Evolutionary conservation across 1,284 basidiomycete species (phyloP).

Genomic region (Microbotryum scabiosae): DNA sequence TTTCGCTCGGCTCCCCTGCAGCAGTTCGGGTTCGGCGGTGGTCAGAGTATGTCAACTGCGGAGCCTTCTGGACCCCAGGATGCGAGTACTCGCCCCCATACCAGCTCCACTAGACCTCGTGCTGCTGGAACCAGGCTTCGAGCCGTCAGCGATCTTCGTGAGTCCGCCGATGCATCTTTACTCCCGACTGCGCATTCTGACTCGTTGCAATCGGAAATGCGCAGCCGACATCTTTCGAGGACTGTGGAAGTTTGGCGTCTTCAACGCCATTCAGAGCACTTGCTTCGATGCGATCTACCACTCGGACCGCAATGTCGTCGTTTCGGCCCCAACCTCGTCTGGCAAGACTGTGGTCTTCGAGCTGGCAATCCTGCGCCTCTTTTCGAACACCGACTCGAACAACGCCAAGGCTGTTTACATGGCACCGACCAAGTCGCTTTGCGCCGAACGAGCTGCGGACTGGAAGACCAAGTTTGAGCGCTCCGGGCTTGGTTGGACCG

Average conservation of each 20-base stretch:
- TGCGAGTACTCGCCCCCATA: too few relatives aligned
- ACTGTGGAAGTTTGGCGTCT: constrained; percentile 76
- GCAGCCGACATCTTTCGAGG: constrained; percentile 69
- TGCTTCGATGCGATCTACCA: constrained; percentile 67
- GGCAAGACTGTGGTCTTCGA: constrained; percentile 88
- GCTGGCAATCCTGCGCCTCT: constrained; percentile 71
- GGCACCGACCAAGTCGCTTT: constrained; percentile 54
- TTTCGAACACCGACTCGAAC: constrained; percentile 45
- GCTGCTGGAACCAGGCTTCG: constrained; percentile 8
- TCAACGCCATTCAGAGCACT: constrained; percentile 80
- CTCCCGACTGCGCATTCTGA: too few relatives aligned
- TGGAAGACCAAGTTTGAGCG: constrained; percentile 72
- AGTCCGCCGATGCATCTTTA: background rate
- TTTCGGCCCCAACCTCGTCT: constrained; percentile 74
- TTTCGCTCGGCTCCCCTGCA: too few relatives aligned
- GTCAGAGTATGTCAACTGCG: background rate
- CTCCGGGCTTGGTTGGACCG: constrained; percentile 51
- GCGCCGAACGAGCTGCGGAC: constrained; percentile 71
- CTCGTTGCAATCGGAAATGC: background rate
- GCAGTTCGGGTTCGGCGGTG: too few relatives aligned
- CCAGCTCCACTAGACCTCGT: too few relatives aligned
- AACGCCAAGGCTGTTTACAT: constrained; percentile 75
- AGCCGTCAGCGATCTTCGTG: constrained; percentile 21
- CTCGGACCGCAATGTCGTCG: constrained; percentile 63
- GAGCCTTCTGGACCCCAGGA: background rate